Percentiles rank a stretch among this genome's conserved stretches.
These are phyloP conservation scores for Solanum chacoense DNA, from an alignment of 305 asterid genomes.

Conservation along the genomic window DNA sequence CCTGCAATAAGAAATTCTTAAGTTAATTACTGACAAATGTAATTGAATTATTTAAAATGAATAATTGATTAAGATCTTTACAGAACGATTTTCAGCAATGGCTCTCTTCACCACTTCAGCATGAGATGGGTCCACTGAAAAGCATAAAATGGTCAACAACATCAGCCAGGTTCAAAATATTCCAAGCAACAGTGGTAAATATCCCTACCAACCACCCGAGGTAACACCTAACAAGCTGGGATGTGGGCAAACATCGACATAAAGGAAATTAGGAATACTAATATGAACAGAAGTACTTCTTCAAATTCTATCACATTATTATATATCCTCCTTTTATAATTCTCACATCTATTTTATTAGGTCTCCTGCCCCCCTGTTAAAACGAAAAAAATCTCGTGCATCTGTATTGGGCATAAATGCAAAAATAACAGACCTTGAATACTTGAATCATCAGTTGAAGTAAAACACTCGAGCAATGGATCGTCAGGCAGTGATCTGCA, in stretches of 20 bases:
- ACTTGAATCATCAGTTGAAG: constrained; percentile 35
- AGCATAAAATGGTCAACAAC: neutral
- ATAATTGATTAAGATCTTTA: constrained; percentile 14
- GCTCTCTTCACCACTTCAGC: constrained; percentile 55
- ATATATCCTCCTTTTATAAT: neutral
- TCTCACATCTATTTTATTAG: neutral
- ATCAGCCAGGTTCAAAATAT: neutral
- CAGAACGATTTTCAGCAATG: constrained; percentile 40
- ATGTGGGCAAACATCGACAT: neutral
- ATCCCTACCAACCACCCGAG: neutral
- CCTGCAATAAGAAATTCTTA: constrained; percentile 34
- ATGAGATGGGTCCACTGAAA: constrained; percentile 35
- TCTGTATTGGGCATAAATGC: neutral
- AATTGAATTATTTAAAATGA: neutral
- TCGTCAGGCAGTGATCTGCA: constrained; percentile 78
- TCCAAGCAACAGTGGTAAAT: neutral
- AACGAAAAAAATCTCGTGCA: neutral
- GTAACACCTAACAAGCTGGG: neutral
- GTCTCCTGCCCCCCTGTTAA: neutral
- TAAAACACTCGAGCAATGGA: constrained; percentile 77
- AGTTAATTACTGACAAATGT: neutral
- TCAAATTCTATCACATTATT: neutral
- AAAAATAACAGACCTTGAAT: constrained; percentile 40
- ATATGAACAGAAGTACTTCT: neutral
- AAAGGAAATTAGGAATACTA: neutral